Conservation (phyloP, 2,329 filamentous ascomycete genomes). For the Clonostachys chloroleuca region DNA sequence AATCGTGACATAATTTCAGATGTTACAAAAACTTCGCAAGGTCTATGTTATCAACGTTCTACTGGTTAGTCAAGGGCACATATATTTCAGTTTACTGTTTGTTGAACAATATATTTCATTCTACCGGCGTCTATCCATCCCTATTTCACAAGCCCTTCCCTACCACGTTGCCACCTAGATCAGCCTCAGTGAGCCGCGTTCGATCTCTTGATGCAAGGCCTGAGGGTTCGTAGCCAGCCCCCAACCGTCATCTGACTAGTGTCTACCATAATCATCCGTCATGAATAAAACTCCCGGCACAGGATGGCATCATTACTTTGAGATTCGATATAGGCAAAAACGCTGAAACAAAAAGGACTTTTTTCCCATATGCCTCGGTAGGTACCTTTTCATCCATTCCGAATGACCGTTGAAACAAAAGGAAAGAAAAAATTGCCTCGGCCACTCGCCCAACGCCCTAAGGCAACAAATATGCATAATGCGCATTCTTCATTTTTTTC, state of each 20-base stretch:
- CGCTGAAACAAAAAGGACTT: slow-evolving; percentile 14
- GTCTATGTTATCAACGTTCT: no score
- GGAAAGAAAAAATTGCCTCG: neutral
- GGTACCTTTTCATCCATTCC: slow-evolving; percentile 1
- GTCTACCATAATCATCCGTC: slow-evolving; percentile 17
- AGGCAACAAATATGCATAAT: neutral
- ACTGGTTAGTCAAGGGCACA: no score
- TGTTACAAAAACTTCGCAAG: no score
- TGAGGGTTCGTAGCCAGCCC: neutral
- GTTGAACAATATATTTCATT: slow-evolving; percentile 19
- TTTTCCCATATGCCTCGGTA: neutral
- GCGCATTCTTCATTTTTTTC: neutral
- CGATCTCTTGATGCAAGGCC: slow-evolving; percentile 2
- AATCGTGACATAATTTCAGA: no score
- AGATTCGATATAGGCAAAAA: slow-evolving; percentile 13
- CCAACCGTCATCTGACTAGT: neutral
- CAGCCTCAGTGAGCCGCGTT: neutral
- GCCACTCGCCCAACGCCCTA: neutral
- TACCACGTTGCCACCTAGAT: slow-evolving; percentile 10
- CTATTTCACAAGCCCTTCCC: slow-evolving; percentile 16
- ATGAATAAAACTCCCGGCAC: slow-evolving; percentile 10
- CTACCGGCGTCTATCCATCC: slow-evolving; percentile 25
- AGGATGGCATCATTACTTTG: slow-evolving; percentile 11
- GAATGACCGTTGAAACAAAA: neutral
- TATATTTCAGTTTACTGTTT: no score